Base-by-base conservation (phyloP, 257 asterid genomes). In the Lantana camara region DNA sequence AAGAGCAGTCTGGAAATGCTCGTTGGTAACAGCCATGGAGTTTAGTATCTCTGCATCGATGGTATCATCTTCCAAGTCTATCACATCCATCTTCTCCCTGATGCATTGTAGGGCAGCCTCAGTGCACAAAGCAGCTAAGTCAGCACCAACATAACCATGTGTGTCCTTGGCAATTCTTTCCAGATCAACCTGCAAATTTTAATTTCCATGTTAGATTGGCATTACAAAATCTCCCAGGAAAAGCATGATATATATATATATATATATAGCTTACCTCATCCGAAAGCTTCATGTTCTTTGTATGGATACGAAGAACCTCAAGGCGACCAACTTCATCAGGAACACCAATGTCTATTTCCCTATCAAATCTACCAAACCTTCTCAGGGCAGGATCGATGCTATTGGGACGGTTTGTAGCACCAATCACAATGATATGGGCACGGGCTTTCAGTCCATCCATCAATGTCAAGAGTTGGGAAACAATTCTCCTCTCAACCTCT, bases 241-340 rank as follows among this genome's bases (percentile, higher is more conserved):
- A 47, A 50, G 46, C 53, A 14, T 21, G 30, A n/a, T 50, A 21
- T 4, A 38, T n/a, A n/a, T n/a, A n/a, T n/a, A n/a, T n/a, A n/a
- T n/a, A 6, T 27, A 27, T 20, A 27, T 41, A 30, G 48, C 70
- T 79, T 74, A 85, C 98, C 70, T 84, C 96, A 60, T 86, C 96
- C 12, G 95, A 79, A 27, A 91, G 98, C 74, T 88, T 91, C 98
- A 91, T 91, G 84, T 88, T 91, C 88, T 91, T 91, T 16, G 98
- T 86, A 35, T 91, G 98, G 50, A 91, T 88, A 45, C 95, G 79
- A 9, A 91, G 86, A 64, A 91, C 98, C 82, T 91, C 98, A 40
- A 91, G 94, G n/a, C 98, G 89, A 22, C 98, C 98, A 66, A 88
- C 82, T 84, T 91, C 98, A 75, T 91, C 98, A 0, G 98, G 96